These are phyloP conservation scores for Schizopora paradoxa DNA, from an alignment of 1,284 basidiomycete species.

Conservation along the genomic window DNA sequence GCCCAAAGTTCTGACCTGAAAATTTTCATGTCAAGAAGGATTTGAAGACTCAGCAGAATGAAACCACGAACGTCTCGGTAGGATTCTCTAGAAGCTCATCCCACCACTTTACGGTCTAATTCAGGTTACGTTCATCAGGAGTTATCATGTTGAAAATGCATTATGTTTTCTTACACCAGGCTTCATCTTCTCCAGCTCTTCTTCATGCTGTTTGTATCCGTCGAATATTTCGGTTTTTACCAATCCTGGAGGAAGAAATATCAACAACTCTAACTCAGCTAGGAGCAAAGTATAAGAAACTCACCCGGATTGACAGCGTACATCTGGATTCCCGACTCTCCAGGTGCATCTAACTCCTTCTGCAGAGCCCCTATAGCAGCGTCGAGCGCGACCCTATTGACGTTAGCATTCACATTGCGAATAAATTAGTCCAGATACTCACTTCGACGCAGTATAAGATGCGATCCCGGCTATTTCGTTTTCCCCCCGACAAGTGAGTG, in stretches of 20 bases:
- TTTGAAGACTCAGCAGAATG: neutral
- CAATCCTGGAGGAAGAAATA: neutral
- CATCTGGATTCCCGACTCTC: slow-evolving; percentile 1
- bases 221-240: slow-evolving; percentile 2
- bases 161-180: slow-evolving; percentile 1
- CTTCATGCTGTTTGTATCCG: neutral
- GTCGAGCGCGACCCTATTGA: slow-evolving; percentile 2
- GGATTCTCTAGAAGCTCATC: neutral
- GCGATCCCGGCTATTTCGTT: neutral
- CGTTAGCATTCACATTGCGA: neutral
- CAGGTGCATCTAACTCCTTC: slow-evolving; percentile 1
- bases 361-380: slow-evolving; percentile 4
- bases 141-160: neutral
- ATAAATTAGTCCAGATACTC: neutral
- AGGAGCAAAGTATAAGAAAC: neutral
- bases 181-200: slow-evolving; percentile 6
- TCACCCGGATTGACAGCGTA: slow-evolving; percentile 7
- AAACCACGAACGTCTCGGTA: slow-evolving; percentile 1
- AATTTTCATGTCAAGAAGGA: too few species aligned
- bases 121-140: neutral
- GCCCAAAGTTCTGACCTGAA: slow-evolving; percentile 6
- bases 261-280: neutral
- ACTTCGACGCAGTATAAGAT: slow-evolving; percentile 8
- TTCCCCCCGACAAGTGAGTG: neutral
- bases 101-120: neutral